A percentile compares a stretch with the other conserved stretches of the same genome.
These are phyloP conservation scores for Colletotrichum cuscutae DNA, from an alignment of 2,329 filamentous ascomycete species.

Conservation along the genomic window DNA sequence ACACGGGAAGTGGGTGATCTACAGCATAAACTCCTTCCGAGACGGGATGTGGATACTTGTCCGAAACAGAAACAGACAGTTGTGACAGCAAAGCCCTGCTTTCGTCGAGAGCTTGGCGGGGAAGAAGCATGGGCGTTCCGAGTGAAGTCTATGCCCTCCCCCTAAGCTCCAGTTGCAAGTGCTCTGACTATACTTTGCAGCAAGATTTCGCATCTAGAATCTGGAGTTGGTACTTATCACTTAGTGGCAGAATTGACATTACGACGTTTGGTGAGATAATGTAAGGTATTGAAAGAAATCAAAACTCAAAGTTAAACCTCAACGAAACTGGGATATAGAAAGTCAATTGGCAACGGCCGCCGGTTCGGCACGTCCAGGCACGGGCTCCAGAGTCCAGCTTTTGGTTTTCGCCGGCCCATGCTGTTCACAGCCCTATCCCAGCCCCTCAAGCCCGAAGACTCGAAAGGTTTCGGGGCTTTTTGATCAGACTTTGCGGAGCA, in stretches of 20 bases:
- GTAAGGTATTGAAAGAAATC: no score
- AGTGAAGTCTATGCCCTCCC: not conserved
- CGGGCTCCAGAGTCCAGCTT: not conserved
- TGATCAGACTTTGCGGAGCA: not conserved
- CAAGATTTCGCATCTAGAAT: no score
- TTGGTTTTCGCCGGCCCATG: not conserved
- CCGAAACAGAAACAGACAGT: not conserved
- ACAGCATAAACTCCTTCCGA: not conserved
- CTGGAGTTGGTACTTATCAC: no score
- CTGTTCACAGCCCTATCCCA: not conserved
- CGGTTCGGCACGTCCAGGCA: not conserved
- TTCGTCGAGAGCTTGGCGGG: not conserved
- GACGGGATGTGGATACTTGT: slow-evolving; percentile 8
- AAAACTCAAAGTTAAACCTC: no score
- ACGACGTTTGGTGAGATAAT: no score
- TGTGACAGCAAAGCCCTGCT: not conserved
- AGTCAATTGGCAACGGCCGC: not conserved
- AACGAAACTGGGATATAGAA: no score
- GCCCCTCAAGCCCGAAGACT: not conserved
- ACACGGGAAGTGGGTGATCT: not conserved
- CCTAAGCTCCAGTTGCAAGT: no score
- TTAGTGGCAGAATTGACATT: no score
- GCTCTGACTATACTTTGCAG: no score
- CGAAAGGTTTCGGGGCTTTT: not conserved
- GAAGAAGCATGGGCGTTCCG: not conserved